Conservation (phyloP, 2,329 filamentous ascomycete species). For the Truncatella angustata region DNA sequence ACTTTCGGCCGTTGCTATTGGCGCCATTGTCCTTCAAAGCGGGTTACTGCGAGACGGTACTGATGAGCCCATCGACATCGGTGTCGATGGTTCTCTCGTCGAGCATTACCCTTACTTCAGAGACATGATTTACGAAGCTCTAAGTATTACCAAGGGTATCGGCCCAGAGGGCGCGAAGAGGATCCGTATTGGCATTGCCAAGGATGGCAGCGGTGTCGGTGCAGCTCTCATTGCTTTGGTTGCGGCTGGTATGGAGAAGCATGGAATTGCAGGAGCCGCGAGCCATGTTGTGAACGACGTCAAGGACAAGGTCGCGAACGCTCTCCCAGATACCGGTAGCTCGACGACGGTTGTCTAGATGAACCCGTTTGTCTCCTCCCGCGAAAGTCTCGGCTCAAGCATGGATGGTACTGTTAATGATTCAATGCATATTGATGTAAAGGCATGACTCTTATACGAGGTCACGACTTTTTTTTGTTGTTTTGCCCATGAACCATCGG, state of each 20-base stretch:
- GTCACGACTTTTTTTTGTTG: too few relatives aligned
- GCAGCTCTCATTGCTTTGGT: constrained; percentile 93
- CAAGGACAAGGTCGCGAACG: constrained; percentile 25
- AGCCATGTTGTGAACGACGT: constrained; percentile 39
- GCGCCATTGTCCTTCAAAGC: constrained; percentile 77
- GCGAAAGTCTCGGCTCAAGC: constrained; percentile 9
- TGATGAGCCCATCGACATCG: constrained; percentile 79
- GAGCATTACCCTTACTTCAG: constrained; percentile 96
- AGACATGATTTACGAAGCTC: constrained; percentile 79
- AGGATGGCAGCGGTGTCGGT: constrained; percentile 94
- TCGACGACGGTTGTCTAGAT: constrained; percentile 21
- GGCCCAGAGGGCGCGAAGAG: constrained; percentile 76
- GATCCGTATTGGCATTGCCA: constrained; percentile 92
- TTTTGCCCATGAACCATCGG: background rate
- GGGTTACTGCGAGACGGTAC: constrained; percentile 63
- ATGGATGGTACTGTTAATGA: constrained; percentile 4
- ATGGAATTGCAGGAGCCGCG: constrained; percentile 32
- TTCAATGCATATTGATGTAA: constrained; percentile 1
- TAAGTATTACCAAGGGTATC: constrained; percentile 74
- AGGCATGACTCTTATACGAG: constrained; percentile 2
- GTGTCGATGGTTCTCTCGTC: constrained; percentile 90
- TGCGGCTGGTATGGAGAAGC: constrained; percentile 66
- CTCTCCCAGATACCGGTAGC: constrained; percentile 23
- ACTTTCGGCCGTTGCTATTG: constrained; percentile 84
- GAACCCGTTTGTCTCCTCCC: background rate